A percentile compares a stretch with the other conserved stretches of the same genome.
Evolutionary conservation across 371 early-diverging fungal species (phyloP).

Genomic region (Batkoa obscura): DNA sequence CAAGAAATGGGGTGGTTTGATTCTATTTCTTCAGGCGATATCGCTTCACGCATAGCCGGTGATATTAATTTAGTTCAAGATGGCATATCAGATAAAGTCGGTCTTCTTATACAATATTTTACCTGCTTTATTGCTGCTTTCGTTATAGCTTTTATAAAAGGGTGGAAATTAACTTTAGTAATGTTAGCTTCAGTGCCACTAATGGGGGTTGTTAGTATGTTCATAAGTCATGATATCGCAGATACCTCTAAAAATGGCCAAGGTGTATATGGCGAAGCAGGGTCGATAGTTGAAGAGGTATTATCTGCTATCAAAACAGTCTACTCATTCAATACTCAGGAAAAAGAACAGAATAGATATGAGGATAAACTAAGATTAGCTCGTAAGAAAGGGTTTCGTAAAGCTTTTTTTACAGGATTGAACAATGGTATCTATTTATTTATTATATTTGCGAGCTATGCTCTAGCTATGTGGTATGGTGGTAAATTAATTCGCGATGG

Average conservation of each 20-base stretch:
- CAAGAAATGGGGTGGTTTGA: slow-evolving; percentile 61
- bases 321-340: slow-evolving; percentile 52
- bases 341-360: slow-evolving; percentile 37
- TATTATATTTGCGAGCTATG: slow-evolving; percentile 17
- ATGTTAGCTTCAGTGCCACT: neutral
- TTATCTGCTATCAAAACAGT: slow-evolving; percentile 68
- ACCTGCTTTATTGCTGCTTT: slow-evolving; percentile 41
- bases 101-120: slow-evolving; percentile 26
- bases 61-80: slow-evolving; percentile 29
- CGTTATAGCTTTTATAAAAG: slow-evolving; percentile 9
- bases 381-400: slow-evolving; percentile 18
- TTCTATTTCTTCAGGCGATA: slow-evolving; percentile 23
- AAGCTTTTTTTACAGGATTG: slow-evolving; percentile 22
- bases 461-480: slow-evolving; percentile 65
- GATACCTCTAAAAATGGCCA: slow-evolving; percentile 12
- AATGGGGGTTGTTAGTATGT: neutral
- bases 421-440: slow-evolving; percentile 24
- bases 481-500: slow-evolving; percentile 24
- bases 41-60: slow-evolving; percentile 35
- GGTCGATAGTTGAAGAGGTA: slow-evolving; percentile 58
- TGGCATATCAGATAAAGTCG: slow-evolving; percentile 43
- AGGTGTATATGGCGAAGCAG: slow-evolving; percentile 36
- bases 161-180: neutral
- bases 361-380: slow-evolving; percentile 23
- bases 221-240: slow-evolving; percentile 18